Conservation (phyloP, 495 filamentous ascomycete genomes). For the Bombardia bombarda region DNA sequence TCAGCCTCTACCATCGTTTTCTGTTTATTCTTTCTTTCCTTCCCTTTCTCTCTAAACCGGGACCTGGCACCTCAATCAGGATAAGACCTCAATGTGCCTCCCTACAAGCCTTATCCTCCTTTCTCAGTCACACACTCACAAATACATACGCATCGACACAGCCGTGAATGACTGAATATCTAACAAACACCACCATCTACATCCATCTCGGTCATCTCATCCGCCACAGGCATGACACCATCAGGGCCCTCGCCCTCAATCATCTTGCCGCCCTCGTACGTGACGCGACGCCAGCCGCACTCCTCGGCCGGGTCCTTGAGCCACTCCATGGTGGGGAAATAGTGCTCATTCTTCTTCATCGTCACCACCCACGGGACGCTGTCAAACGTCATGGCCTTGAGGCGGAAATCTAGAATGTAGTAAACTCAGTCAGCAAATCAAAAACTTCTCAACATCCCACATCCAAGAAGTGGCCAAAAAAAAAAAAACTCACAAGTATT, state of each 20-base stretch:
- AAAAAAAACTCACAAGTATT: constrained; percentile 64
- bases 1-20: too few species aligned
- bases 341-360: constrained; percentile 99
- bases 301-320: constrained; percentile 58
- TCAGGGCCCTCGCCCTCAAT: constrained; percentile 41
- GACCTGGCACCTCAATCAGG: too few species aligned
- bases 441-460: not conserved
- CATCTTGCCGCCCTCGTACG: constrained; percentile 54
- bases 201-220: constrained; percentile 21
- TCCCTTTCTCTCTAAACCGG: too few species aligned
- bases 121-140: too few species aligned
- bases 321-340: constrained; percentile 88
- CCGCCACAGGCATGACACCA: constrained; percentile 25
- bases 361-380: constrained; percentile 96
- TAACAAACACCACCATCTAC: constrained; percentile 13
- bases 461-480: not conserved
- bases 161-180: too few species aligned
- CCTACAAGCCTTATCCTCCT: too few species aligned
- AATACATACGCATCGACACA: too few species aligned
- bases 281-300: constrained; percentile 63
- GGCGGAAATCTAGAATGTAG: constrained; percentile 63
- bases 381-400: constrained; percentile 92
- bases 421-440: too few species aligned
- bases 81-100: too few species aligned
- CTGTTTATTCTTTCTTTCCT: too few species aligned